Percentiles rank a stretch among this genome's conserved stretches.
phyloP scores from a whole-genome alignment of 2,329 filamentous ascomycete genomes.

The Hypomyces perniciosus region DNA sequence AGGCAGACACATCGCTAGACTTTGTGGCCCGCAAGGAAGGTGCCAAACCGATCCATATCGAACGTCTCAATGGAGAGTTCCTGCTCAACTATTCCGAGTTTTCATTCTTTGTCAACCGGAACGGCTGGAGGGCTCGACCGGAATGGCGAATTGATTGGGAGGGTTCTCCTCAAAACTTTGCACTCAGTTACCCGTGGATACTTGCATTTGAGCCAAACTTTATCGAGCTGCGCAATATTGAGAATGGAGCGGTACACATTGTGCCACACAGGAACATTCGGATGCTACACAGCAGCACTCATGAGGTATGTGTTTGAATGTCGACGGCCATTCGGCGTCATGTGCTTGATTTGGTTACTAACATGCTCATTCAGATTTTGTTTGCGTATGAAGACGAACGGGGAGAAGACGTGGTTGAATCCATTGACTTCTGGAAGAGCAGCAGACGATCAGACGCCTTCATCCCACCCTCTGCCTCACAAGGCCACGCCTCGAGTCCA shows the following conservation, averaged over 20 bases:
- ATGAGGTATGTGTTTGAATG: constrained; percentile 65
- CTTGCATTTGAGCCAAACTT: constrained; percentile 96
- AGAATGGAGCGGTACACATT: constrained; percentile 91
- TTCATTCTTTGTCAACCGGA: constrained; percentile 98
- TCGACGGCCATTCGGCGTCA: not conserved
- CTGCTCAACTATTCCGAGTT: constrained; percentile 97
- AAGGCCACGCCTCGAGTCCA: constrained; percentile 4
- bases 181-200: constrained; percentile 94
- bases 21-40: constrained; percentile 93
- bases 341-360: not conserved
- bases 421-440: constrained; percentile 91
- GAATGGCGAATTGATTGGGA: constrained; percentile 99
- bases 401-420: constrained; percentile 88
- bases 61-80: constrained; percentile 94
- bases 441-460: constrained; percentile 44
- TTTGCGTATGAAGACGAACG: constrained; percentile 96
- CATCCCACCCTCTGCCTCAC: constrained; percentile 11
- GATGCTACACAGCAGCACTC: constrained; percentile 94
- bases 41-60: constrained; percentile 92
- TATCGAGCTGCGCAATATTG: constrained; percentile 92
- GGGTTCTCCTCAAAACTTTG: constrained; percentile 84
- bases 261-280: constrained; percentile 94
- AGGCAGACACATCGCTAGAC: constrained; percentile 95
- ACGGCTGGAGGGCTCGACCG: constrained; percentile 90
- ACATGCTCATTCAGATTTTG: constrained; percentile 60